phyloP scores from a whole-genome alignment of 1,284 basidiomycete genomes.

The Caloboletus firmus region DNA sequence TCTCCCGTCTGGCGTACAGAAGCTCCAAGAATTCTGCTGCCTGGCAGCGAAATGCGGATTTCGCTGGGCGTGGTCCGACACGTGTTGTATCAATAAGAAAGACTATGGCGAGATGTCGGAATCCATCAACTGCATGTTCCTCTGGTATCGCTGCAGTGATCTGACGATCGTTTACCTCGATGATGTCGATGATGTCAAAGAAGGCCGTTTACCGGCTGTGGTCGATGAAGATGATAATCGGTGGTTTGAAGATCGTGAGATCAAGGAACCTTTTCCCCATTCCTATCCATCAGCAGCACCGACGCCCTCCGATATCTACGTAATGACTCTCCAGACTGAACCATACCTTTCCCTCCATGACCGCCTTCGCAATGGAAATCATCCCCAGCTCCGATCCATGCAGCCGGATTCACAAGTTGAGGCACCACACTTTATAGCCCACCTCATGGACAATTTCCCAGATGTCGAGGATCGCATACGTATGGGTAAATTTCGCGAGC shows the following conservation, averaged over 20 bases:
- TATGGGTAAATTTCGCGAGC: conserved; percentile 1
- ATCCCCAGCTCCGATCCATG: conserved; percentile 9
- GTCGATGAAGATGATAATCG: not conserved
- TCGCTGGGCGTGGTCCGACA: conserved; percentile 29
- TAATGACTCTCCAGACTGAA: not conserved
- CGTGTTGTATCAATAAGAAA: conserved; percentile 27
- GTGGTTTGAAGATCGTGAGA: conserved; percentile 27
- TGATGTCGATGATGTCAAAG: conserved; percentile 20
- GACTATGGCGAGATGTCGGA: conserved; percentile 20
- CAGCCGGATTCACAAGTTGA: conserved; percentile 26
- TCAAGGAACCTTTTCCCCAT: conserved; percentile 10
- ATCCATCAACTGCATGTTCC: conserved; percentile 29
- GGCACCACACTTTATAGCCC: conserved; percentile 5
- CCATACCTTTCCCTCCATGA: conserved; percentile 12
- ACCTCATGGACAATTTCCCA: conserved; percentile 12
- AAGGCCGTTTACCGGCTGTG: conserved; percentile 10
- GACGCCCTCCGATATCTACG: conserved; percentile 4
- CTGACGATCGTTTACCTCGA: conserved; percentile 29
- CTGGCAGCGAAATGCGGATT: conserved; percentile 21
- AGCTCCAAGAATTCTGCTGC: conserved; percentile 29
- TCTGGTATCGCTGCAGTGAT: conserved; percentile 23
- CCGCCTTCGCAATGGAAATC: not conserved
- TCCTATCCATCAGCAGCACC: not conserved
- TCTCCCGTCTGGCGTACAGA: conserved; percentile 1
- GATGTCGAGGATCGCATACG: not conserved